Evolutionary conservation across 2,329 filamentous ascomycete genomes (phyloP).

Genomic region (Cytospora paraplurivora): DNA sequence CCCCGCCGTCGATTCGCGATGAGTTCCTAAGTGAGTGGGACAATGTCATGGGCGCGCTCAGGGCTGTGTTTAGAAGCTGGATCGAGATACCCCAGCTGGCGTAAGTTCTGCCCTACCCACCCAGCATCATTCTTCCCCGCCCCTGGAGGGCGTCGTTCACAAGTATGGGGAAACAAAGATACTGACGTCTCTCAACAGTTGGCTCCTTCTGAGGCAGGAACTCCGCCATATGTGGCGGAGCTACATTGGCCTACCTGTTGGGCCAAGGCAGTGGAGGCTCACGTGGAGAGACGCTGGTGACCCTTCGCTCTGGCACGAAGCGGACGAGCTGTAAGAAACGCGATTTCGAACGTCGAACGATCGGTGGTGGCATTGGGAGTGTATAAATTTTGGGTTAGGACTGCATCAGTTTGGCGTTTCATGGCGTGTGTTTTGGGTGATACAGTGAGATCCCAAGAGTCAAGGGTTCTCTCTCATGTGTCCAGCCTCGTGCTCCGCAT

Average conservation of each 20-base stretch:
- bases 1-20: slow-evolving; percentile 44
- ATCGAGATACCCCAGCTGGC: slow-evolving; percentile 64
- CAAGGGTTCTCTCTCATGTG: background rate
- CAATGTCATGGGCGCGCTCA: slow-evolving; percentile 62
- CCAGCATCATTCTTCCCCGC: no score
- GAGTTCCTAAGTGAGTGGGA: slow-evolving; percentile 64
- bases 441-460: background rate
- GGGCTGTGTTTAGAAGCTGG: slow-evolving; percentile 73
- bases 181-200: slow-evolving; percentile 38
- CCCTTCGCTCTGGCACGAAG: slow-evolving; percentile 8
- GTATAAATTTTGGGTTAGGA: background rate
- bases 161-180: background rate
- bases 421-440: background rate
- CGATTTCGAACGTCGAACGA: background rate
- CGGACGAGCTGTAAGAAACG: slow-evolving; percentile 47
- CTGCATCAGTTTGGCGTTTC: slow-evolving; percentile 15
- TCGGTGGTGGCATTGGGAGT: background rate
- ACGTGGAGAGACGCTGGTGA: slow-evolving; percentile 40
- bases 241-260: slow-evolving; percentile 56
- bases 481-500: background rate
- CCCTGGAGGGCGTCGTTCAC: background rate
- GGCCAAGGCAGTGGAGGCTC: slow-evolving; percentile 51
- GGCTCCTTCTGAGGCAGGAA: slow-evolving; percentile 48
- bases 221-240: slow-evolving; percentile 49
- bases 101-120: slow-evolving; percentile 58